Evolutionary conservation across 169 alveolate species (phyloP).

Genomic region (Eimeria brunetti): DNA sequence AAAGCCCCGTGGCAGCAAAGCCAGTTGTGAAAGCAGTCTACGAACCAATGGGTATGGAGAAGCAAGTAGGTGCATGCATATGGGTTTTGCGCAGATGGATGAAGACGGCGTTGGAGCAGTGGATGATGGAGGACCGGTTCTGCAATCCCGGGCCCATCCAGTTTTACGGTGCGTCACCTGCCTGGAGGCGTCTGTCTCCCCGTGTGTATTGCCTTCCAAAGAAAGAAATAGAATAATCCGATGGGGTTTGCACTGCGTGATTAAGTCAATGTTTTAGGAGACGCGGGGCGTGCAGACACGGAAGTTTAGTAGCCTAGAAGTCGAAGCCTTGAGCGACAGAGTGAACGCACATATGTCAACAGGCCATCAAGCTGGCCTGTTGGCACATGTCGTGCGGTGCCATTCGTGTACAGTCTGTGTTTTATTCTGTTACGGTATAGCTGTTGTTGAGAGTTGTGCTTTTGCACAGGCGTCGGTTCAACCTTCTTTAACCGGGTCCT

Average conservation of each 20-base stretch:
- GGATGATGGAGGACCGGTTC: constrained; percentile 96
- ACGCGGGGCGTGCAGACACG: not conserved
- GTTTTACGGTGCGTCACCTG: constrained; percentile 88
- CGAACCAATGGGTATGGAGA: not conserved
- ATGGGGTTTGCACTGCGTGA: not conserved
- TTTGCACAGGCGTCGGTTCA: constrained; percentile 92
- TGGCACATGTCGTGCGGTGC: not conserved
- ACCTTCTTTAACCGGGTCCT: constrained; percentile 90
- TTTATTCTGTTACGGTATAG: not conserved
- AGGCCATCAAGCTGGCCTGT: not conserved
- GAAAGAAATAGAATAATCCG: not conserved
- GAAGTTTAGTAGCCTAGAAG: not conserved
- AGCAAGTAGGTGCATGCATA: not conserved
- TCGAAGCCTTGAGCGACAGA: not conserved
- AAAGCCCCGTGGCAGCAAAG: not conserved
- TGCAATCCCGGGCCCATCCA: constrained; percentile 99
- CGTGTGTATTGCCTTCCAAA: not conserved
- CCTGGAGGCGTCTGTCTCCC: not conserved
- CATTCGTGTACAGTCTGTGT: not conserved
- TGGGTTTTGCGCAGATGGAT: constrained; percentile 63
- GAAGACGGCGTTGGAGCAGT: constrained; percentile 84
- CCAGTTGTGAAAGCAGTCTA: not conserved
- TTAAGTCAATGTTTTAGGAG: not conserved
- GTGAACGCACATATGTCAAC: too few relatives aligned
- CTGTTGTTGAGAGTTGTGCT: not conserved